Percentiles rank a stretch among this genome's conserved stretches.
Conservation (phyloP, 192 early-diverging fungal species). For the Linnemannia schmuckeri region DNA sequence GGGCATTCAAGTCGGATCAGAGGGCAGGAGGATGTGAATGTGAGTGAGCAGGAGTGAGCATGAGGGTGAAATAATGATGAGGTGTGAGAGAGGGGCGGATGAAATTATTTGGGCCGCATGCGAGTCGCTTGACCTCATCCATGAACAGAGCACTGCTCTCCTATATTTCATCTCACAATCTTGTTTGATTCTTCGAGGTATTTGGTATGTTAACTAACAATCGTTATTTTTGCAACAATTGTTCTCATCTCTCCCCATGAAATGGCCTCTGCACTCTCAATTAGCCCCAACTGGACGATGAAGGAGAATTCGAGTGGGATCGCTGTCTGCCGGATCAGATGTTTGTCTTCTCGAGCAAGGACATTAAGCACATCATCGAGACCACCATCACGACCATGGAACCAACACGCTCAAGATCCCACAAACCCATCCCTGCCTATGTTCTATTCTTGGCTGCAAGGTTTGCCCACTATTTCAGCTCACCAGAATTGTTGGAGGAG, state of each 20-base stretch:
- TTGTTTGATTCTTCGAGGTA: neutral
- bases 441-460: slow-evolving; percentile 90
- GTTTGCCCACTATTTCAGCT: slow-evolving; percentile 87
- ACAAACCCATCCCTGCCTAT: slow-evolving; percentile 85
- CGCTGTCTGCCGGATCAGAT: slow-evolving; percentile 91
- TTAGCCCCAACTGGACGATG: slow-evolving; percentile 56
- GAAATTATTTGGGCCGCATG: slow-evolving; percentile 5
- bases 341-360: slow-evolving; percentile 90
- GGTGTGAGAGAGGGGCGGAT: neutral
- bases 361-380: slow-evolving; percentile 80
- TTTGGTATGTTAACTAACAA: neutral
- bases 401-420: slow-evolving; percentile 69
- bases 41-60: neutral
- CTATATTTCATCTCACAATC: neutral
- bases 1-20: slow-evolving; percentile 1
- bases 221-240: neutral
- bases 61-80: neutral
- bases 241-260: neutral
- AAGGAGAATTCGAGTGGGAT: slow-evolving; percentile 84
- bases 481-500: slow-evolving; percentile 77
- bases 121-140: neutral
- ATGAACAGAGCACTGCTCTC: neutral
- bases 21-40: slow-evolving; percentile 12
- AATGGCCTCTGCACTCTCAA: slow-evolving; percentile 7
- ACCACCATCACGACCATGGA: slow-evolving; percentile 76